These are phyloP conservation scores for Trametes versicolor DNA, from an alignment of 1,284 basidiomycete species.

Conservation along the genomic window DNA sequence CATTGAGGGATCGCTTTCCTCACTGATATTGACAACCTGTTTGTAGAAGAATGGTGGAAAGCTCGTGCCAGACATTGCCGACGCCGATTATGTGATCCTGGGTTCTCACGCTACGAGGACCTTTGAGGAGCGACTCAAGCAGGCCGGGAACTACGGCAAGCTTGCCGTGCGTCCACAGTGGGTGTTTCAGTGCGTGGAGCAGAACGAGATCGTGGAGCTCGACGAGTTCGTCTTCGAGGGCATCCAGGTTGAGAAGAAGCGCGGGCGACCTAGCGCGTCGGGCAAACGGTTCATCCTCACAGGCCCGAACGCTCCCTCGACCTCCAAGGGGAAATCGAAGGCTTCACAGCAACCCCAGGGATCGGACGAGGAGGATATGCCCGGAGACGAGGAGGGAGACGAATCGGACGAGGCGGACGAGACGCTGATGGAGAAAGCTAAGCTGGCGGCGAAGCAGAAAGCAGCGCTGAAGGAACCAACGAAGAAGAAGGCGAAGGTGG, in stretches of 20 bases:
- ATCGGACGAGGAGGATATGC: conserved; percentile 3
- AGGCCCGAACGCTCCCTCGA: conserved; percentile 16
- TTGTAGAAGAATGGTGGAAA: conserved; percentile 69
- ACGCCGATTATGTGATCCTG: conserved; percentile 69
- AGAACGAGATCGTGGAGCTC: conserved; percentile 56
- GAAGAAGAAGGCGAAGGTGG: conserved; percentile 18
- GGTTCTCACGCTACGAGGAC: conserved; percentile 54
- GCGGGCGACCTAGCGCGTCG: conserved; percentile 29
- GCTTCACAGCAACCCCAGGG: conserved; percentile 6
- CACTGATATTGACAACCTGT: neutral
- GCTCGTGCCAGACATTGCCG: conserved; percentile 57
- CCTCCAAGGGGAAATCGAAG: conserved; percentile 2
- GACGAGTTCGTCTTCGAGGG: conserved; percentile 46
- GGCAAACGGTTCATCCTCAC: conserved; percentile 22
- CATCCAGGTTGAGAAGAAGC: conserved; percentile 30
- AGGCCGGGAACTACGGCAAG: conserved; percentile 47
- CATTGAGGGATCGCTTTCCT: neutral
- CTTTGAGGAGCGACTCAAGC: conserved; percentile 56
- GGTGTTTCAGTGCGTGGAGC: conserved; percentile 61
- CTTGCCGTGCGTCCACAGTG: conserved; percentile 61
- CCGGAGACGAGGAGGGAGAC: conserved; percentile 4
- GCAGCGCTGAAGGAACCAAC: neutral
- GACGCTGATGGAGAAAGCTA: conserved; percentile 8
- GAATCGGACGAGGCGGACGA: conserved; percentile 16
- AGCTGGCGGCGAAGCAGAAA: neutral